phyloP scores from a whole-genome alignment of 257 asterid species.

The Rhazya stricta region DNA sequence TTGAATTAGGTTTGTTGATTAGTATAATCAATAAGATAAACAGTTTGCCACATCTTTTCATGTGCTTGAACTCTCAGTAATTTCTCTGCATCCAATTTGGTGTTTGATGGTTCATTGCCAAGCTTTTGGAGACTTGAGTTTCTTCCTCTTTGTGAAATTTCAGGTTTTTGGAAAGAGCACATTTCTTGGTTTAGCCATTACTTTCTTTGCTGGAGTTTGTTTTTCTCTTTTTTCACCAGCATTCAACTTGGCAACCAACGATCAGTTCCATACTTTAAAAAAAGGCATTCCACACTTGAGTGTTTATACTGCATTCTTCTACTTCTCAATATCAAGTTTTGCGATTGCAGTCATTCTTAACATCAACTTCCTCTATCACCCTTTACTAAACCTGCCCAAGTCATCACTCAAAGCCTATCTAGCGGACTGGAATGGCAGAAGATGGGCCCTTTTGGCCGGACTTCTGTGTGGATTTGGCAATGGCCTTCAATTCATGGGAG shows the following conservation, averaged over 20 bases:
- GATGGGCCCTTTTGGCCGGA: slow-evolving; percentile 92
- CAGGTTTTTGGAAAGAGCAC: slow-evolving; percentile 90
- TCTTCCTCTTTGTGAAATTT: slow-evolving; percentile 1
- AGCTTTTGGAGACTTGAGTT: neutral
- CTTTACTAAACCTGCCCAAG: slow-evolving; percentile 61
- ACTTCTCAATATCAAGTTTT: slow-evolving; percentile 79
- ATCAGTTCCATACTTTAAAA: slow-evolving; percentile 70
- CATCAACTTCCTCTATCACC: slow-evolving; percentile 61
- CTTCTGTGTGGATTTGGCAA: slow-evolving; percentile 88
- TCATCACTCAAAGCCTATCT: slow-evolving; percentile 70
- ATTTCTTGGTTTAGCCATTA: slow-evolving; percentile 61
- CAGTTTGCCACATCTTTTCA: neutral
- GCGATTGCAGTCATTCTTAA: slow-evolving; percentile 62
- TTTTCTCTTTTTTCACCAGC: slow-evolving; percentile 92
- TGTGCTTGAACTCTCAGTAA: neutral
- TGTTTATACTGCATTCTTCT: slow-evolving; percentile 87
- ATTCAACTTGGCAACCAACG: slow-evolving; percentile 84
- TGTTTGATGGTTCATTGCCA: neutral
- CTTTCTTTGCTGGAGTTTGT: slow-evolving; percentile 87
- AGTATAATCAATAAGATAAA: neutral
- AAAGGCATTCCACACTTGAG: slow-evolving; percentile 66
- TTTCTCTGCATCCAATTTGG: neutral
- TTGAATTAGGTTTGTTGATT: no score
- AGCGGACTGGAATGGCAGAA: slow-evolving; percentile 78
- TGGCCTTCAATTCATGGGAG: slow-evolving; percentile 99